Percentiles rank a stretch among this genome's conserved stretches.
phyloP scores from a whole-genome alignment of 2,329 filamentous ascomycete genomes.

The Chaetomium sp. region DNA sequence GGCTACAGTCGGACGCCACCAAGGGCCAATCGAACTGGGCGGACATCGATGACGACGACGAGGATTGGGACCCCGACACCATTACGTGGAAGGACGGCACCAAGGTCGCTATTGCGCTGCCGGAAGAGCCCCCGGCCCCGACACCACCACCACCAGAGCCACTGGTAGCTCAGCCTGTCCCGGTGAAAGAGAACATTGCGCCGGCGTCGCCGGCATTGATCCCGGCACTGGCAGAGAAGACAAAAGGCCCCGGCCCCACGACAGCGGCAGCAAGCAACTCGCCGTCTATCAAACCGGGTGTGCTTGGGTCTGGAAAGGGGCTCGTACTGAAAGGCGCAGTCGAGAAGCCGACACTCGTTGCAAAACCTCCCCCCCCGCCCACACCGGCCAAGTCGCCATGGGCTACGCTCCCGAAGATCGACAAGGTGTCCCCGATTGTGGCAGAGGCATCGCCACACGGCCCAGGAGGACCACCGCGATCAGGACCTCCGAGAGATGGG shows the following conservation, averaged over 20 bases:
- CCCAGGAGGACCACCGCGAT: conserved; percentile 36
- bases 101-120: conserved; percentile 65
- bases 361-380: conserved; percentile 61
- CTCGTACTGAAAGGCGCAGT: conserved; percentile 60
- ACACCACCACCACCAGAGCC: conserved; percentile 18
- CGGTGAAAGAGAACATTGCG: conserved; percentile 21
- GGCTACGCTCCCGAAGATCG: conserved; percentile 79
- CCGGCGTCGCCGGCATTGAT: too few species aligned
- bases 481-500: conserved; percentile 43
- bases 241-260: conserved; percentile 36
- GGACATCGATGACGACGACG: conserved; percentile 82
- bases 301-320: conserved; percentile 50
- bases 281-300: conserved; percentile 38
- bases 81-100: conserved; percentile 87
- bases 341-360: conserved; percentile 66
- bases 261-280: conserved; percentile 25
- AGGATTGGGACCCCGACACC: conserved; percentile 78
- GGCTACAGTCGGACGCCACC: conserved; percentile 67
- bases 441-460: conserved; percentile 43
- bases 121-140: conserved; percentile 42
- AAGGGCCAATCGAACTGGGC: conserved; percentile 80
- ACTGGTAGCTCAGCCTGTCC: too few species aligned
- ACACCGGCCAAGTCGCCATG: conserved; percentile 83
- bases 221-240: conserved; percentile 33
- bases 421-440: conserved; percentile 65